Percentiles rank a stretch among this genome's conserved stretches.
These are phyloP conservation scores for Stellera chamaejasme DNA, from an alignment of 345 rosid species.

Conservation along the genomic window DNA sequence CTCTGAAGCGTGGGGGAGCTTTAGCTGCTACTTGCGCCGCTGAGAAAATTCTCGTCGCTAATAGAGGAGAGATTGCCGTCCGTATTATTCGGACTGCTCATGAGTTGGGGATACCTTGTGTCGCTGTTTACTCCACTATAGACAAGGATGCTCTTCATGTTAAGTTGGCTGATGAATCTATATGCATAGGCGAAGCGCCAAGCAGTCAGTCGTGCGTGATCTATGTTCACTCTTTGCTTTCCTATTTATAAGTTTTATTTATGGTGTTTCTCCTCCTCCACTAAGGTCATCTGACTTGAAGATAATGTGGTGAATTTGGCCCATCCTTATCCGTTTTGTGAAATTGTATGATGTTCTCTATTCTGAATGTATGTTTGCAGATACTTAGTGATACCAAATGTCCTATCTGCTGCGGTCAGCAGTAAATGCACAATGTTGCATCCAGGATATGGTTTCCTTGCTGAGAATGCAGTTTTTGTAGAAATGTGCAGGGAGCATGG, in stretches of 20 bases:
- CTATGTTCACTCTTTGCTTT: neutral
- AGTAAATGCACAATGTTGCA: slow-evolving; percentile 92
- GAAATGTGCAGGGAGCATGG: slow-evolving; percentile 96
- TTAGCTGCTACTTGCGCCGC: slow-evolving; percentile 51
- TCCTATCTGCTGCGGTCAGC: slow-evolving; percentile 88
- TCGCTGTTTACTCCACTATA: slow-evolving; percentile 91
- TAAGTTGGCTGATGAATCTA: slow-evolving; percentile 88
- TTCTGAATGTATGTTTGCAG: slow-evolving; percentile 25
- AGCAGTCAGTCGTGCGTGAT: slow-evolving; percentile 88
- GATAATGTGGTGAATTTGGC: neutral
- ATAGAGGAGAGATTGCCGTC: slow-evolving; percentile 96
- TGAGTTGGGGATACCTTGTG: slow-evolving; percentile 96
- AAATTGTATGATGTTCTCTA: slow-evolving; percentile 1
- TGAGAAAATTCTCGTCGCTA: slow-evolving; percentile 87
- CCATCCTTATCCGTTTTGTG: neutral
- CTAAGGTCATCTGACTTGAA: neutral
- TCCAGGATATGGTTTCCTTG: slow-evolving; percentile 99
- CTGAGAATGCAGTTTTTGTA: slow-evolving; percentile 92
- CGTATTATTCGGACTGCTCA: slow-evolving; percentile 94
- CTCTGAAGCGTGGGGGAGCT: slow-evolving; percentile 39
- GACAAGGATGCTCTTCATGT: slow-evolving; percentile 98
- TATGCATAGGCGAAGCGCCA: slow-evolving; percentile 99
- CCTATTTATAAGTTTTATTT: neutral
- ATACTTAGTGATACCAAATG: slow-evolving; percentile 82
- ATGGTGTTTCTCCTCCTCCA: neutral